A percentile compares a stretch with the other conserved stretches of the same genome.
These are phyloP conservation scores for Fusarium praegraminearum DNA, from an alignment of 2,329 filamentous ascomycete genomes.

Conservation along the genomic window DNA sequence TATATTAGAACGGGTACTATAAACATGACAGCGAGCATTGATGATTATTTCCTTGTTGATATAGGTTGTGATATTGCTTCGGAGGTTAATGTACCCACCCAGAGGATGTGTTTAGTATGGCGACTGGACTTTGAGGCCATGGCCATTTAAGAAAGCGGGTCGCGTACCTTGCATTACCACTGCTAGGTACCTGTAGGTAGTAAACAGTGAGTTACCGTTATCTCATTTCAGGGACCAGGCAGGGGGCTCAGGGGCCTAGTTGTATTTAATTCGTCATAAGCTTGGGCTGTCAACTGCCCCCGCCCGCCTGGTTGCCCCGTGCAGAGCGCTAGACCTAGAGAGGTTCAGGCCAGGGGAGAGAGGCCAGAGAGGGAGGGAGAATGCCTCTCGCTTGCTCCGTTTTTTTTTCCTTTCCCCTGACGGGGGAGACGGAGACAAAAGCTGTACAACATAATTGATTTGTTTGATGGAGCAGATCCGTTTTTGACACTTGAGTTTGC, in stretches of 20 bases:
- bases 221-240: constrained; percentile 42
- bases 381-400: constrained; percentile 23
- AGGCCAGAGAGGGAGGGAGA: neutral
- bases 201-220: constrained; percentile 1
- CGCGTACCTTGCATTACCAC: constrained; percentile 37
- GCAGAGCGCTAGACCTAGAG: constrained; percentile 40
- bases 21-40: constrained; percentile 10
- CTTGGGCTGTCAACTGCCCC: constrained; percentile 22
- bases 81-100: constrained; percentile 18
- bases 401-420: constrained; percentile 44
- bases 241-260: constrained; percentile 16
- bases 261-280: constrained; percentile 16
- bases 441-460: constrained; percentile 1
- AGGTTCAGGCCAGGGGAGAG: constrained; percentile 33
- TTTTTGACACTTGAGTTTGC: constrained; percentile 1
- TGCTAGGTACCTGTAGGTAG: no score
- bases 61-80: constrained; percentile 9
- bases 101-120: constrained; percentile 10
- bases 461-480: constrained; percentile 17
- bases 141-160: constrained; percentile 8
- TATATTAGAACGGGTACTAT: constrained; percentile 2
- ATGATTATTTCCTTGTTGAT: constrained; percentile 25
- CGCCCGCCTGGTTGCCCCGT: constrained; percentile 39
- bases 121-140: constrained; percentile 33
- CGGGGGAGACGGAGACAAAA: constrained; percentile 37